Base-by-base conservation (phyloP, 202 grass and related monocot genomes). In the Schoenoplectus tabernaemontani region DNA sequence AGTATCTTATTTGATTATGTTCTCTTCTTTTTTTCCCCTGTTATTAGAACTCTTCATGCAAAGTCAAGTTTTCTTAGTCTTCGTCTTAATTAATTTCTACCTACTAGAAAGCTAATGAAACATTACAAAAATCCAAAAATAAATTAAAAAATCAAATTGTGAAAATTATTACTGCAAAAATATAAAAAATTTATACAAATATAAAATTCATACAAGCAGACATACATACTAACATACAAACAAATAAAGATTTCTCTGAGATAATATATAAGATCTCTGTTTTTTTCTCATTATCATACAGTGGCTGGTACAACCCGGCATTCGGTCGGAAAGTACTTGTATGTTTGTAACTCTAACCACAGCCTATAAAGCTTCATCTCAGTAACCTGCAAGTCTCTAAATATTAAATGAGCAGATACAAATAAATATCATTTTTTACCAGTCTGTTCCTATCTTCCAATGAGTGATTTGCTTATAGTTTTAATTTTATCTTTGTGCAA, bases 61-160 rank as follows among this genome's bases (percentile, higher is more conserved):
- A 53, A 51, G 24, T 73, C 44, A 51, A n/a, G 5, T 23, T 64
- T 28, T 73, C 13, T 50, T 51, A 9, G 26, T 53, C 26, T 73
- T 32, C 11, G 3, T 73, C 10, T 51, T 13, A 73, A 53, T 73
- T 46, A 73, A 73, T 73, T 46, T 48, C 24, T 51, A 10, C 24
- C 44, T 73, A 51, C 69, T 73, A 73, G 67, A 73, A 48, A 51
- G 24, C 68, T 32, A 12, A 51, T 73, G 12, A 51, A 47, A 51
- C 51, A 17, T 30, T 51, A 24, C 22, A 33, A 73, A 33, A 33
- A 73, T 73, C 24, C 12, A 33, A 46, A 57, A 2, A 30, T n/a
- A 9, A 30, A 51, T 73, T 33, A 32, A 9, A 24, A 48, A 73
- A 57, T 57, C 7, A 19, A 20, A 0, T 57, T 1, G 53, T 20